A percentile compares a stretch with the other conserved stretches of the same genome.
Conservation (phyloP, 208 protist species). For the Balamuthia mandrillaris region DNA sequence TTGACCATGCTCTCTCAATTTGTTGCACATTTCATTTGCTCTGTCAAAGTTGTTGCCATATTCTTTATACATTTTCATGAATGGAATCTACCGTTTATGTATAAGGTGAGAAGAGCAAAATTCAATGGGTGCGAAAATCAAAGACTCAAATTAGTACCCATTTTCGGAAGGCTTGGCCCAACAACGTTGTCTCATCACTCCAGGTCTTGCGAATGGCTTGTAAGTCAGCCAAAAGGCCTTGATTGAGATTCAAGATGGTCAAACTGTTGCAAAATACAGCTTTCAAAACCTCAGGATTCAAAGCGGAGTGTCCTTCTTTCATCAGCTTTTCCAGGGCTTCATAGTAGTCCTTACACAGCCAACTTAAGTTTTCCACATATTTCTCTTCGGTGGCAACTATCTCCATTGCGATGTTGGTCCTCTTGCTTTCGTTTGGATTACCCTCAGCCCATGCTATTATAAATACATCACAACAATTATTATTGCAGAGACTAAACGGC, state of each 20-base stretch:
- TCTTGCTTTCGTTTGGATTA: background rate
- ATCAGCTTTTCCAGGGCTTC: background rate
- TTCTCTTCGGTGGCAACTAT: background rate
- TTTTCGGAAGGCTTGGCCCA: background rate
- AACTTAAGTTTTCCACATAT: background rate
- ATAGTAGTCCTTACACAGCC: slow-evolving; percentile 10
- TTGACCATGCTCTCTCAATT: background rate
- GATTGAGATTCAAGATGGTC: background rate
- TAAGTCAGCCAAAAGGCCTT: background rate
- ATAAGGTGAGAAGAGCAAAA: background rate
- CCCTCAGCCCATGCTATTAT: too few species aligned
- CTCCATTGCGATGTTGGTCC: background rate
- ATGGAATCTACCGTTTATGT: background rate
- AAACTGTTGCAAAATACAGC: background rate
- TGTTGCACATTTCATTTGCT: background rate
- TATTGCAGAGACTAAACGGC: background rate
- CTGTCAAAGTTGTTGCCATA: slow-evolving; percentile 22
- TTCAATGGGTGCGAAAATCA: background rate
- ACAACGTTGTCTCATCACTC: background rate
- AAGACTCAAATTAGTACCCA: background rate
- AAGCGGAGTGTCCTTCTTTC: background rate
- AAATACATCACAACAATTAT: background rate
- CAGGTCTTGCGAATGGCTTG: background rate
- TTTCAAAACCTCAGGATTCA: background rate
- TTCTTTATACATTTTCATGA: slow-evolving; percentile 15